Base-by-base conservation (phyloP, 192 early-diverging fungal species). In the Entomortierella lignicola region DNA sequence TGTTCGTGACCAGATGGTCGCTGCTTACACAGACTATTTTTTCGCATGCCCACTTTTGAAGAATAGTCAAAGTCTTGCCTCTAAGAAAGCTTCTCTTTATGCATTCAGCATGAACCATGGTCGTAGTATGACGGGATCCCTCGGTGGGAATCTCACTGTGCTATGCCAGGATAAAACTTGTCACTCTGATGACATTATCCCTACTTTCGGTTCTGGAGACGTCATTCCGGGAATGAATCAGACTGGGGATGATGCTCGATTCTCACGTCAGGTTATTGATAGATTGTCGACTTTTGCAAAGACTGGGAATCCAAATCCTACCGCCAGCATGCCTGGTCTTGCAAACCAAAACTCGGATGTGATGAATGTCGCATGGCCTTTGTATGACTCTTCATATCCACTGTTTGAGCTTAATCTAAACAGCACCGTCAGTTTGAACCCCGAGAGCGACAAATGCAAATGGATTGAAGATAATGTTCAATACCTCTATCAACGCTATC, bases 251-350 rank as follows among this genome's bases (percentile, higher is more conserved):
- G 69, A 82, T 39, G 83, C 82, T 21, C 73, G 81, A 13, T 73
- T 85, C 12, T 64, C 81, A 8, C 67, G 77, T 3, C 83, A 85
- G 41, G 57, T 85, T 4, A 64, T 77, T 8, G 43, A 58, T 26
- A 58, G 81, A 0, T 72, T 80, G 30, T 60, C 82, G 3, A 54
- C 64, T 1, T 85, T 85, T 61, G 83, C 83, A 3, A 79, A 74
- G 57, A 71, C 75, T 1, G 75, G 83, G 15, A 69, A 84, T 23
- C 83, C 83, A 0, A 82, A 84, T 37, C 83, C 80, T 0, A 39
- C 58, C 11, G 2, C 63, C 0, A 26, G 23, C 37, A 7, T 42
- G 1, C 34, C 15, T 0, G 72, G 72, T 47, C 31, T 66, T 17
- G 72, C 59, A 58, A 21, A 17, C 10, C 17, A 23, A 8, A 74